phyloP scores from a whole-genome alignment of 2,329 filamentous ascomycete genomes.

The Paracamarosporium sp. region DNA sequence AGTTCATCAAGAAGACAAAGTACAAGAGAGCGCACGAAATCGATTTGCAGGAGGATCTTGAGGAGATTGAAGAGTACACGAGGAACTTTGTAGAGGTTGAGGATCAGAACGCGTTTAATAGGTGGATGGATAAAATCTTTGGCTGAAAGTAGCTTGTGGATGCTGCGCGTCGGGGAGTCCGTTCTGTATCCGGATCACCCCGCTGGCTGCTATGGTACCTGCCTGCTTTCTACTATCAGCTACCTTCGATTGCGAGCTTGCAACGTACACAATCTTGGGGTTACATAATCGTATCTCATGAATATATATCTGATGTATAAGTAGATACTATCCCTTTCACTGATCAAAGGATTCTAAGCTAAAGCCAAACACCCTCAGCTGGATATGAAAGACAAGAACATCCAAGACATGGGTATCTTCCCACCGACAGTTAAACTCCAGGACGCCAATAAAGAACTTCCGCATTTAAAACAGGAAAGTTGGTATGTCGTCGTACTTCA shows the following conservation, averaged over 20 bases:
- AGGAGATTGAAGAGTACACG: slow-evolving; percentile 73
- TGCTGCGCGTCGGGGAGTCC: background rate
- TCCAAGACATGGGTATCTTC: slow-evolving; percentile 1
- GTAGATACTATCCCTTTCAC: too few species aligned
- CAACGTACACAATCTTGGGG: too few species aligned
- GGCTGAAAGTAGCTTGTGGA: slow-evolving; percentile 27
- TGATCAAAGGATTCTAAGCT: too few species aligned
- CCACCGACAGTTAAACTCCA: background rate
- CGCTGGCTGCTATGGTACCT: too few species aligned
- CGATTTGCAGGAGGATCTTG: slow-evolving; percentile 68
- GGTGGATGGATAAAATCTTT: slow-evolving; percentile 54
- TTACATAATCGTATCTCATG: too few species aligned
- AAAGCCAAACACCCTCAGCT: background rate
- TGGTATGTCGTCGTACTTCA: slow-evolving; percentile 49
- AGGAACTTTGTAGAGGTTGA: slow-evolving; percentile 63
- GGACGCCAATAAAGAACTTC: background rate
- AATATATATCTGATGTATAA: too few species aligned
- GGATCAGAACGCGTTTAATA: slow-evolving; percentile 54
- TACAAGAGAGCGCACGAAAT: slow-evolving; percentile 64
- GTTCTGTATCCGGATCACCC: background rate
- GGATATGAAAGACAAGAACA: background rate
- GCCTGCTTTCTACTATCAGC: too few species aligned
- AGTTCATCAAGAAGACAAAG: slow-evolving; percentile 69
- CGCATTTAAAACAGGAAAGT: slow-evolving; percentile 50
- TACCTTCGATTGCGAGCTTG: too few species aligned